Evolutionary conservation across 176 grass and related monocot genomes (phyloP), one percentile per base, ranked within the genome.

Genomic region (Canna indica): DNA sequence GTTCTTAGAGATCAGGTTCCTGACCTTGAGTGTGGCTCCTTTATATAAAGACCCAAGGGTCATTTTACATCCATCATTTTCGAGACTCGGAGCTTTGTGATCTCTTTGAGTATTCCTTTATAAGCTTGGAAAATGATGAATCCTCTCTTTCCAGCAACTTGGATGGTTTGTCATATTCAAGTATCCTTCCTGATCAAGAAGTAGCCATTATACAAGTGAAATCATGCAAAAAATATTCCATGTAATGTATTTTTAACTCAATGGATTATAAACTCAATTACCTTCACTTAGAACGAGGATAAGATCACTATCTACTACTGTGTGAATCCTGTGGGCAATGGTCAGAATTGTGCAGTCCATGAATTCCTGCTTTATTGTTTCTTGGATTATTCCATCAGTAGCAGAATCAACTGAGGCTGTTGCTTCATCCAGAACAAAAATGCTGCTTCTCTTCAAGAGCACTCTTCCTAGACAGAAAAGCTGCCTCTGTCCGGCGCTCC

Each of bases 391-490:
- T 39, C 70, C 77, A 73, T 97, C 89, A 0, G 89, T 97, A 39
- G 84, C 83, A 25, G 89, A 81, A 79, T 97, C 89, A 59, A 97
- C 84, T 30, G 94, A 97, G 71, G 94, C 94, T 69, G 94, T 93
- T 81, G 94, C 94, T 76, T 93, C 86, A 33, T 93, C 86, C 0
- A 93, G 83, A 52, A 97, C 75, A 5, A 97, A 84, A 71, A 97
- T 82, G 48, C 64, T 90, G 53, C 94, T 97, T 71, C 75, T 78
- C 64, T 97, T 90, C 57, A 97, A 68, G 7, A 97, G 75, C 81
- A 85, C 89, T 78, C 94, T 90, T 71, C 85, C 94, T n/a, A 97
- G 88, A 75, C 86, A 93, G 84, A 93, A 89, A 58, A 97, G 56
- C 30, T 97, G 89, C 75, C 84, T 85, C 69, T 97, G 86, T 16